These are phyloP conservation scores for Gyromitra esculenta DNA, from an alignment of 2,329 filamentous ascomycete species.

Conservation along the genomic window DNA sequence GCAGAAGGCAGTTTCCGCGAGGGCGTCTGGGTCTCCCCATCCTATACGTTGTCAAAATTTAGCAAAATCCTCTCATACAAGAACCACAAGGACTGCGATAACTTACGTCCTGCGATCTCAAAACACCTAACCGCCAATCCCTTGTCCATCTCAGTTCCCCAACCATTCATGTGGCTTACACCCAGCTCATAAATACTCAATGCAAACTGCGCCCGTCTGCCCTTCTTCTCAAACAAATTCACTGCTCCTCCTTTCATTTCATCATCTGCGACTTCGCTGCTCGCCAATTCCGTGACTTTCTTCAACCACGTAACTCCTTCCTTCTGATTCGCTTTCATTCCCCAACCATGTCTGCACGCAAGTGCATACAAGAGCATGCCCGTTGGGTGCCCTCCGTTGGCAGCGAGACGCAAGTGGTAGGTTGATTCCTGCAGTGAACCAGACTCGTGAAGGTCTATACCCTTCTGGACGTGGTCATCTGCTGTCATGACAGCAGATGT, in stretches of 20 bases:
- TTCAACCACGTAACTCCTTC: conserved; percentile 93
- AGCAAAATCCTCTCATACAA: conserved; percentile 26
- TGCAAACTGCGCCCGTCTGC: conserved; percentile 90
- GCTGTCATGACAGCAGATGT: conserved; percentile 68
- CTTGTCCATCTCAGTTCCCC: conserved; percentile 95
- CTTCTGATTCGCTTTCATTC: conserved; percentile 88
- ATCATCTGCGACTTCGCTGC: conserved; percentile 83
- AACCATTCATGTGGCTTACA: conserved; percentile 96
- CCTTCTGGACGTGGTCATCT: conserved; percentile 89
- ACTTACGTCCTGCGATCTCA: conserved; percentile 87
- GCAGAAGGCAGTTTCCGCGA: conserved; percentile 94
- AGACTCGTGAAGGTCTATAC: conserved; percentile 87
- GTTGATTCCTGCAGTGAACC: conserved; percentile 92
- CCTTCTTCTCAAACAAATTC: conserved; percentile 76
- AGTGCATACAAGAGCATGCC: conserved; percentile 96
- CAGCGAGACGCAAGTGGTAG: conserved; percentile 91
- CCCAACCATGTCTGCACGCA: conserved; percentile 96
- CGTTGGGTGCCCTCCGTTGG: conserved; percentile 83
- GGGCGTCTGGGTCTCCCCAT: conserved; percentile 94
- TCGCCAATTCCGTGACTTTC: conserved; percentile 85
- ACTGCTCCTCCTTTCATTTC: conserved; percentile 73
- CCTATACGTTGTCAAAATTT: conserved; percentile 62
- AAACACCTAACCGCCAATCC: conserved; percentile 87
- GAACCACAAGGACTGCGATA: conserved; percentile 10
- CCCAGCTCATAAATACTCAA: conserved; percentile 96